Conservation (phyloP, 2,329 filamentous ascomycete species). For the Hymenoscyphus infarciens region DNA sequence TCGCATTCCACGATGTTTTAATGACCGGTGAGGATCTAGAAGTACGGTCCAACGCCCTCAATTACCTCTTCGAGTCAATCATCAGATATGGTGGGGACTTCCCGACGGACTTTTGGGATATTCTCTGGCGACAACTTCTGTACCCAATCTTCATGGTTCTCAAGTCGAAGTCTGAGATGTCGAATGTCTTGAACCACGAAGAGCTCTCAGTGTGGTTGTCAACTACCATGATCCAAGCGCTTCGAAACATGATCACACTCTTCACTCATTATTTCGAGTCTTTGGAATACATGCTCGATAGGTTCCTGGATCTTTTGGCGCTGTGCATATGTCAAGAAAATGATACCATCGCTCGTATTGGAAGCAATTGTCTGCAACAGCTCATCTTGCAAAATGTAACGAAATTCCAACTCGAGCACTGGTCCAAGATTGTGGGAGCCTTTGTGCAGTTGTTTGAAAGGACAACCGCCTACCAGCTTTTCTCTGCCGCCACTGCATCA, state of each 20-base stretch:
- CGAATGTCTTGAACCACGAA: constrained; percentile 90
- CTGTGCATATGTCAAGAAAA: constrained; percentile 99
- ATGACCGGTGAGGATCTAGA: constrained; percentile 99
- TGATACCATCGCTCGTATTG: constrained; percentile 95
- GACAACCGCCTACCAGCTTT: constrained; percentile 92
- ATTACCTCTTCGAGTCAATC: constrained; percentile 94
- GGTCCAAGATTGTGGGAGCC: constrained; percentile 89
- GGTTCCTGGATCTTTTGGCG: constrained; percentile 91
- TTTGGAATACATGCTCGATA: constrained; percentile 94
- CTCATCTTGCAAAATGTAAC: constrained; percentile 93
- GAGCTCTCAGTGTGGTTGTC: constrained; percentile 98
- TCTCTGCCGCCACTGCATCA: constrained; percentile 69
- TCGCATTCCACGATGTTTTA: constrained; percentile 96
- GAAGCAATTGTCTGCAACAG: constrained; percentile 96
- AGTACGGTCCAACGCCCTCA: constrained; percentile 84
- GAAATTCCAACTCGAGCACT: constrained; percentile 84
- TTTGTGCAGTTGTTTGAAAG: constrained; percentile 95
- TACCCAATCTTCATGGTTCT: constrained; percentile 99
- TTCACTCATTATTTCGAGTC: constrained; percentile 98
- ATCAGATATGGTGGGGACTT: constrained; percentile 89
- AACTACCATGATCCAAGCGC: constrained; percentile 97
- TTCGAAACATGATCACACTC: constrained; percentile 96
- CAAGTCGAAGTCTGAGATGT: constrained; percentile 93
- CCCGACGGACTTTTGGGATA: constrained; percentile 95
- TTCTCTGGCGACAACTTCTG: constrained; percentile 91